These are phyloP conservation scores for Raphanus sativus DNA, from an alignment of 345 rosid species.

Conservation along the genomic window DNA sequence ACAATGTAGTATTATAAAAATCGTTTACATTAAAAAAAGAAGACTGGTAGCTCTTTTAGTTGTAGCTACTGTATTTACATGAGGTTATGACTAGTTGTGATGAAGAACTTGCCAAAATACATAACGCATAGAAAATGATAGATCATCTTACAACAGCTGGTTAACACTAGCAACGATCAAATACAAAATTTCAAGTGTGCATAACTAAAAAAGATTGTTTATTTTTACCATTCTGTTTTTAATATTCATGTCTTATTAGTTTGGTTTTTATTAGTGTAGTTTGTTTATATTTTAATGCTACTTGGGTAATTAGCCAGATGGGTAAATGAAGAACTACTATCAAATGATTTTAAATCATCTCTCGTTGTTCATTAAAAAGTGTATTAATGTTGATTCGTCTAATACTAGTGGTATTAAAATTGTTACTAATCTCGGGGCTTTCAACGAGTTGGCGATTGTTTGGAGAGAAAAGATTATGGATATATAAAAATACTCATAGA, in stretches of 20 bases:
- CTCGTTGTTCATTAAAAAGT: not conserved
- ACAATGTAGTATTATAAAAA: not conserved
- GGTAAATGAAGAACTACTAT: not conserved
- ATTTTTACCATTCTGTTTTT: not conserved
- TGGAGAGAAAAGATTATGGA: not conserved
- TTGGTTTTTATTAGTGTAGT: not conserved
- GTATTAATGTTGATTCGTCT: not conserved
- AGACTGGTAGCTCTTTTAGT: not conserved
- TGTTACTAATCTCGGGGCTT: not conserved
- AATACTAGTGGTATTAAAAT: not conserved
- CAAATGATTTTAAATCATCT: not conserved
- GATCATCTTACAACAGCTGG: conserved; percentile 51
- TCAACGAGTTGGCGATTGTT: not conserved
- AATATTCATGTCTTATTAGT: not conserved
- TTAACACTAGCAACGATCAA: conserved; percentile 56
- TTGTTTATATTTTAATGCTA: not conserved
- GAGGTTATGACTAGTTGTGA: not conserved
- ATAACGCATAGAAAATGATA: conserved; percentile 24
- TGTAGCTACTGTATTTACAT: not conserved
- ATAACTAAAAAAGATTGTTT: not conserved
- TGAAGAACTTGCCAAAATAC: conserved; percentile 2
- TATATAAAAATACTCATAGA: not conserved
- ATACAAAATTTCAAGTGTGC: conserved; percentile 40
- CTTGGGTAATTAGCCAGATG: not conserved
- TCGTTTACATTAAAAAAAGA: not conserved